A percentile compares a stretch with the other conserved stretches of the same genome.
These are phyloP conservation scores for Allium sativum DNA, from an alignment of 106 monocot genomes.

Conservation along the genomic window DNA sequence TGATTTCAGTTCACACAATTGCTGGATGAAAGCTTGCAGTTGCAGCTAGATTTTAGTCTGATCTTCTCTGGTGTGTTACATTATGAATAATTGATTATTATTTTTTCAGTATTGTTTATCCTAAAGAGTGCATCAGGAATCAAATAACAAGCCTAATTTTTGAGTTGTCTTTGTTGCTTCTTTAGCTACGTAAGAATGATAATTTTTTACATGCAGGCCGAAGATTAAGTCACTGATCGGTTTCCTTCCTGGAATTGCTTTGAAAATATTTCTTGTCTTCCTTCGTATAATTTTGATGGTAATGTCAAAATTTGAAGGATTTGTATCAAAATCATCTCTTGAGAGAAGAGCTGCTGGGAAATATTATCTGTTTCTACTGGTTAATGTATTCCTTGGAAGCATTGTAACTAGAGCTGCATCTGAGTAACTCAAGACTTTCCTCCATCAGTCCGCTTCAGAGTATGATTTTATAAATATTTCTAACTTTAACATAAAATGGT, in stretches of 20 bases:
- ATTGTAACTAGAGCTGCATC: conserved; percentile 71
- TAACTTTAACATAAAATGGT: too few relatives aligned
- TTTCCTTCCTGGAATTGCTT: conserved; percentile 86
- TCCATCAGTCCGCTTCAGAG: conserved; percentile 68
- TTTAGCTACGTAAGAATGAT: neutral
- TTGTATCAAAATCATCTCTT: conserved; percentile 42
- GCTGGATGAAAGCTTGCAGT: too few relatives aligned
- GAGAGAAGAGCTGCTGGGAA: conserved; percentile 80
- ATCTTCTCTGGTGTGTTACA: too few relatives aligned
- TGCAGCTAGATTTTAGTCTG: too few relatives aligned
- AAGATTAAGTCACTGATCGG: conserved; percentile 88
- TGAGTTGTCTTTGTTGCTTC: too few relatives aligned
- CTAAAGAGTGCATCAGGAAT: too few relatives aligned
- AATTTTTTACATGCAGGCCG: conserved; percentile 18
- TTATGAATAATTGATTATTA: too few relatives aligned
- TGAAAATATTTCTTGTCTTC: conserved; percentile 88
- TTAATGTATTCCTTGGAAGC: conserved; percentile 92
- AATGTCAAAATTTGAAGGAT: conserved; percentile 91
- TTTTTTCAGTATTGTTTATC: too few relatives aligned
- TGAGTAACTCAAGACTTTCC: conserved; percentile 55
- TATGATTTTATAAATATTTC: conserved; percentile 16
- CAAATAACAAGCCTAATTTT: too few relatives aligned
- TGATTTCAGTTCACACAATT: too few relatives aligned
- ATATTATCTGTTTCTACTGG: conserved; percentile 70
- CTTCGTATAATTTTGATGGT: conserved; percentile 86